Evolutionary conservation across 2,329 filamentous ascomycete genomes (phyloP).

Genomic region (Penicillium sp.): DNA sequence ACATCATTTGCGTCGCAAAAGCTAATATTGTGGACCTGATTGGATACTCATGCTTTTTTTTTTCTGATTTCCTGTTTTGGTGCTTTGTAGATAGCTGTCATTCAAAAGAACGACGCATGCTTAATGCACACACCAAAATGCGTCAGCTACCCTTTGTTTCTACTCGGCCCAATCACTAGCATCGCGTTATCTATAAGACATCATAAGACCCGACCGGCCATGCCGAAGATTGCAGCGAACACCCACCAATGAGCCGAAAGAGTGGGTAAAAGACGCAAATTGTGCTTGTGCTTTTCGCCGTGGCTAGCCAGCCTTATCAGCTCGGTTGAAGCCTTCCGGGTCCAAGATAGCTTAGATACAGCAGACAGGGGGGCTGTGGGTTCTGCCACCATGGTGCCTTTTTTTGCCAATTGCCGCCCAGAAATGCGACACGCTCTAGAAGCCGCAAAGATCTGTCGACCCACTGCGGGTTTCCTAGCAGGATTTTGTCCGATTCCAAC

Average conservation of each 20-base stretch:
- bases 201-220: not conserved
- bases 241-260: not conserved
- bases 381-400: too few species aligned
- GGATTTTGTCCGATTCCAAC: not conserved
- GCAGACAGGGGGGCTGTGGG: too few species aligned
- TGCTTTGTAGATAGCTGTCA: not conserved
- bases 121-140: not conserved
- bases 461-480: slow-evolving; percentile 5
- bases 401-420: slow-evolving; percentile 12
- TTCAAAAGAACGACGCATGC: not conserved
- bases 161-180: not conserved
- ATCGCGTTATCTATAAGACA: not conserved
- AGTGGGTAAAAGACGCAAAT: not conserved
- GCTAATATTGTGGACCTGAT: slow-evolving; percentile 22
- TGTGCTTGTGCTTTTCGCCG: not conserved
- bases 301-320: slow-evolving; percentile 14
- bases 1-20: slow-evolving; percentile 25
- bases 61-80: not conserved
- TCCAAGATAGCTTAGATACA: slow-evolving; percentile 8
- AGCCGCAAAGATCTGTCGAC: not conserved
- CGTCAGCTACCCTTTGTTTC: not conserved
- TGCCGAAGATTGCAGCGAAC: not conserved
- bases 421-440: slow-evolving; percentile 9
- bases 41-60: not conserved
- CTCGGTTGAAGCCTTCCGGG: slow-evolving; percentile 9